Conservation (phyloP, 495 filamentous ascomycete genomes). For the Hypomontagnella monticulosa region DNA sequence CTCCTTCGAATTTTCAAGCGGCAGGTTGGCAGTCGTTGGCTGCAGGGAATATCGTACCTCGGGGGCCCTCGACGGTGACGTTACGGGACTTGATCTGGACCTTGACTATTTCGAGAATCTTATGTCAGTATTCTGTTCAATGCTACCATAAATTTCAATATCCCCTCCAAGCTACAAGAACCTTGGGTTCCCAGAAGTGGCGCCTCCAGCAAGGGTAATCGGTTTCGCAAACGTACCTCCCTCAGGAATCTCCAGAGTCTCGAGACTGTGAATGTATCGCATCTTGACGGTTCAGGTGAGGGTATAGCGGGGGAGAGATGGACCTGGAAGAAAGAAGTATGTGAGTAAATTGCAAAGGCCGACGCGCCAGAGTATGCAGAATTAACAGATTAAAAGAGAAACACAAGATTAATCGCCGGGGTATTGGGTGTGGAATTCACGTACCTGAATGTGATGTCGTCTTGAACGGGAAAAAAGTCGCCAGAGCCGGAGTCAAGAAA, state of each 20-base stretch:
- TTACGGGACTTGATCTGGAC: slow-evolving; percentile 93
- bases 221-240: slow-evolving; percentile 76
- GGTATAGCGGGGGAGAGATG: slow-evolving; percentile 43
- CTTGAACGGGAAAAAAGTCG: slow-evolving; percentile 33
- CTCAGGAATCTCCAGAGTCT: slow-evolving; percentile 92
- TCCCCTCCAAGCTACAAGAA: slow-evolving; percentile 25
- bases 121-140: slow-evolving; percentile 50
- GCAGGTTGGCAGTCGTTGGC: slow-evolving; percentile 1
- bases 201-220: slow-evolving; percentile 9
- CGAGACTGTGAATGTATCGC: slow-evolving; percentile 97
- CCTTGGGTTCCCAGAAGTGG: not conserved
- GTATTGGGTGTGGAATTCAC: slow-evolving; percentile 24
- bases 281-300: slow-evolving; percentile 71
- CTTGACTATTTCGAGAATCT: slow-evolving; percentile 73
- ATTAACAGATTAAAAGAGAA: slow-evolving; percentile 7
- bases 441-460: slow-evolving; percentile 48
- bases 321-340: slow-evolving; percentile 26
- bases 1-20: slow-evolving; percentile 1
- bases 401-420: not conserved
- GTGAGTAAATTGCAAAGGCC: slow-evolving; percentile 20
- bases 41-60: slow-evolving; percentile 65
- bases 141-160: slow-evolving; percentile 24
- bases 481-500: slow-evolving; percentile 43
- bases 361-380: slow-evolving; percentile 2
- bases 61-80: slow-evolving; percentile 95